These are phyloP conservation scores for Albifimbria verrucaria DNA, from an alignment of 2,329 filamentous ascomycete genomes.

Conservation along the genomic window DNA sequence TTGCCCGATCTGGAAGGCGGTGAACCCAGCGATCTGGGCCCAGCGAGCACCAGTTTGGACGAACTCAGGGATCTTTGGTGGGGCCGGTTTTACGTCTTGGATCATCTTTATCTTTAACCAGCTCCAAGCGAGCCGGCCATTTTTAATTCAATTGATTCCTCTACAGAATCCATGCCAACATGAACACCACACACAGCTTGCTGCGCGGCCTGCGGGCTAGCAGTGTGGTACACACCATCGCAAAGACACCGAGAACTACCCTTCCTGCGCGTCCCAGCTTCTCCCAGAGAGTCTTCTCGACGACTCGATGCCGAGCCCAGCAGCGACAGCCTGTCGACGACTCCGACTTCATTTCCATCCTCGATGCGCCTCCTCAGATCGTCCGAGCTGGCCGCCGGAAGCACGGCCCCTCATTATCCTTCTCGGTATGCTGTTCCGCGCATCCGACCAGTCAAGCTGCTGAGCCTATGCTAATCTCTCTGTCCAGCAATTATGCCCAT, in stretches of 20 bases:
- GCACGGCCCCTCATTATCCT: constrained; percentile 78
- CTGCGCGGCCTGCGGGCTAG: constrained; percentile 21
- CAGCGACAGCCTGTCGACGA: constrained; percentile 52
- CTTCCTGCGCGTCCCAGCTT: constrained; percentile 8
- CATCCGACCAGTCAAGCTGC: neutral
- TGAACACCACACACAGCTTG: constrained; percentile 24
- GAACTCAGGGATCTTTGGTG: neutral
- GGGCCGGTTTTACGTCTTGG: neutral
- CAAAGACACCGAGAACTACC: constrained; percentile 10
- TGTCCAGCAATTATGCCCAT: constrained; percentile 74
- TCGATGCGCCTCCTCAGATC: constrained; percentile 80
- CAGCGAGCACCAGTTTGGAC: too few species aligned
- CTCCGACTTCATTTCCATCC: constrained; percentile 76
- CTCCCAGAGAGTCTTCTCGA: constrained; percentile 10
- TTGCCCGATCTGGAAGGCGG: neutral
- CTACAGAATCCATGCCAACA: constrained; percentile 7
- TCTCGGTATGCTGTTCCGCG: constrained; percentile 49
- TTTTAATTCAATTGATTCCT: constrained; percentile 8
- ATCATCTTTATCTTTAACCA: constrained; percentile 5
- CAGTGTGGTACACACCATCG: constrained; percentile 8
- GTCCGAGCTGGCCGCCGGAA: constrained; percentile 63
- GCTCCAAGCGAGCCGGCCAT: constrained; percentile 3
- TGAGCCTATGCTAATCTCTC: neutral
- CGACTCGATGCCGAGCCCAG: constrained; percentile 7
- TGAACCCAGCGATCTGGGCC: neutral